Base-by-base conservation (phyloP, 768 basidiomycete species). In the Boletus bicolor region DNA sequence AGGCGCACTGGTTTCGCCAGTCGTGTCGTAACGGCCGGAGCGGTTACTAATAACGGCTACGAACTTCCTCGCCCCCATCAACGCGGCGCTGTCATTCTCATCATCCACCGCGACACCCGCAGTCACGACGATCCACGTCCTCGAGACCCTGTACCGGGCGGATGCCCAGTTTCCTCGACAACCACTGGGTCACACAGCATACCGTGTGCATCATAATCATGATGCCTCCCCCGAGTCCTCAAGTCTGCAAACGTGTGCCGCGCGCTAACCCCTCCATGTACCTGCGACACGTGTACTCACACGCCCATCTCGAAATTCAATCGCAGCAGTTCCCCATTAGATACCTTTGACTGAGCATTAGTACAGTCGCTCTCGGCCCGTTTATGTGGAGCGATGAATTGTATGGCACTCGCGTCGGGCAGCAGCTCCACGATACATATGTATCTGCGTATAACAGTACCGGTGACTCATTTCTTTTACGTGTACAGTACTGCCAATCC, bases 281-380 rank as follows among this genome's bases (percentile, higher is more conserved):
- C 53, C 43, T 61, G 49, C 61, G 51, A 69, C 69, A 70, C 69
- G 69, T 70, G 69, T 69, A 44, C 62, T 70, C 71, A 62, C 69
- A 70, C 71, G 69, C 60, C 53, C 66, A 64, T 59, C 57, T 60
- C 56, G 39, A 58, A 59, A 57, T 62, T 66, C 58, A 58, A 61
- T 57, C 69, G 65, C 69, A 70, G 64, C 62, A 50, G 53, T 54
- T 53, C 60, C 63, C 62, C 65, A 56, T 58, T 58, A 43, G 50
- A 64, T 48, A 17, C 42, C 26, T 36, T 49, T 38, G 38, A 39
- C 28, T 24, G 21, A 24, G 6, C 28, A 28, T 53, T 30, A 54
- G 44, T 36, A 47, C 44, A 44, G 39, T 55, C 54, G 41, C 48
- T 36, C 51, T 49, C 41, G 57, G 42, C 42, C 51, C 60, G 21